Evolutionary conservation across 1,139 yeast species (phyloP).

Genomic region (Geotrichum citri-aurantii): DNA sequence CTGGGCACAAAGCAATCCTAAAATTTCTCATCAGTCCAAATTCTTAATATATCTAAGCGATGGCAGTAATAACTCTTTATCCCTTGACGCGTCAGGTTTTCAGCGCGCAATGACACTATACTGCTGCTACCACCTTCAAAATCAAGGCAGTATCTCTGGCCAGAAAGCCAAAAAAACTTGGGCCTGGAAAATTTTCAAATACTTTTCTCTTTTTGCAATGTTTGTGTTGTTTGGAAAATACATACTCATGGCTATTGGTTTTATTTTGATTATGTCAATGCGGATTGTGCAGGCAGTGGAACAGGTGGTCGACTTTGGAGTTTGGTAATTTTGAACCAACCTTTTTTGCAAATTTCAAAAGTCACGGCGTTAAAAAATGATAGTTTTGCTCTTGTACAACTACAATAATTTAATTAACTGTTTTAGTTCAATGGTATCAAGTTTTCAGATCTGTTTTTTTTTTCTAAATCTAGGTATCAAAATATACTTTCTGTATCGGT

Average conservation of each 20-base stretch:
- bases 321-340: background rate
- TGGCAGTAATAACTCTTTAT: no score
- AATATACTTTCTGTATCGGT: no score
- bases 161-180: background rate
- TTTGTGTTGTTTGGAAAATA: background rate
- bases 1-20: background rate
- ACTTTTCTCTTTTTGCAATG: background rate
- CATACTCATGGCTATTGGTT: background rate
- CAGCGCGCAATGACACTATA: background rate
- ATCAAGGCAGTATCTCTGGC: background rate
- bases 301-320: background rate
- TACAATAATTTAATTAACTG: no score
- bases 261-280: background rate
- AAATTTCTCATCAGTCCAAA: background rate
- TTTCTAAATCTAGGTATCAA: no score
- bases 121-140: background rate
- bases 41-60: background rate
- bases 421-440: no score
- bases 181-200: background rate
- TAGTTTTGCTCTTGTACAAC: no score
- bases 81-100: background rate
- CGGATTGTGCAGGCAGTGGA: background rate
- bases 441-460: no score
- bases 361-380: no score
- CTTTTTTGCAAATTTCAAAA: no score